A percentile compares a stretch with the other conserved stretches of the same genome.
Evolutionary conservation across 179 eudicot species (phyloP).

Genomic region (Camellia oleifera): DNA sequence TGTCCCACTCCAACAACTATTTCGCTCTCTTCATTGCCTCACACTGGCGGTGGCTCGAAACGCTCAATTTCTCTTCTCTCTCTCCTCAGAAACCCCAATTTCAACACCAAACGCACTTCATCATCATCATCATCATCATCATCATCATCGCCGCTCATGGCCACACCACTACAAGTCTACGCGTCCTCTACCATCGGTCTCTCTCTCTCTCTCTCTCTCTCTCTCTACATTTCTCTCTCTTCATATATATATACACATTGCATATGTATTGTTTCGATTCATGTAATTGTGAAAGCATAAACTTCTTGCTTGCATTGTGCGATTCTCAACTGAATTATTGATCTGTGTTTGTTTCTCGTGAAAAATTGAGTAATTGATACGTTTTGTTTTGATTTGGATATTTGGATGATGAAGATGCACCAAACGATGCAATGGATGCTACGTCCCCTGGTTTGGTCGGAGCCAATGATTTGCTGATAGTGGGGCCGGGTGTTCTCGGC

Average conservation of each 20-base stretch:
- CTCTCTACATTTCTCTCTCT: background rate
- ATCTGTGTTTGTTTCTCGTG: background rate
- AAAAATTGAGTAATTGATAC: background rate
- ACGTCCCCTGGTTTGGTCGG: conserved; percentile 41
- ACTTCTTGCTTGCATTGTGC: background rate
- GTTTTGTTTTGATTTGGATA: background rate
- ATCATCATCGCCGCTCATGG: conserved; percentile 19
- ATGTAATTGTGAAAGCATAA: background rate
- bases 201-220: background rate
- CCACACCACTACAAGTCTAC: conserved; percentile 19
- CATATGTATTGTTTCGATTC: background rate
- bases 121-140: too few relatives aligned
- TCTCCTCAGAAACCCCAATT: background rate
- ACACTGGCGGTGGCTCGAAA: background rate
- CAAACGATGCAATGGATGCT: conserved; percentile 31
- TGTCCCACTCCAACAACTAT: background rate
- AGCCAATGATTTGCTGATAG: conserved; percentile 63
- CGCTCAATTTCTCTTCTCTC: background rate
- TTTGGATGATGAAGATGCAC: conserved; percentile 26
- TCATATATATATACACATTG: background rate
- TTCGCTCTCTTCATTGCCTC: background rate
- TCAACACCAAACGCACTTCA: conserved; percentile 6
- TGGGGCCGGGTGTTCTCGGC: conserved; percentile 94
- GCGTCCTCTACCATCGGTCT: conserved; percentile 29
- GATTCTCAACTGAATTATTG: background rate